phyloP scores from a whole-genome alignment of 495 filamentous ascomycete genomes.

The Neurospora tetraspora region DNA sequence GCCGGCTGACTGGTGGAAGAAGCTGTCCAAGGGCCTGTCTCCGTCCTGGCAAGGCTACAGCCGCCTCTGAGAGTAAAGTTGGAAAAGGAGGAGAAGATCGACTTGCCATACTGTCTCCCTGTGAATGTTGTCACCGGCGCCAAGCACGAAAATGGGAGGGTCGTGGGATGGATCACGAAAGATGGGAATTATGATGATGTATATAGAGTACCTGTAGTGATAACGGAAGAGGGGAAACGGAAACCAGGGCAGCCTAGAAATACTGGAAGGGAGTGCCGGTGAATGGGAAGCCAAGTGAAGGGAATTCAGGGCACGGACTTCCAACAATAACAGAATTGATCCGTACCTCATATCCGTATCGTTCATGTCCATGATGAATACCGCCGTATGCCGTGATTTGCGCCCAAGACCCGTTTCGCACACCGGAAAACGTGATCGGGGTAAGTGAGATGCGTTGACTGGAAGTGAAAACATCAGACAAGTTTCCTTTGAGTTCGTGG shows the following conservation, averaged over 20 bases:
- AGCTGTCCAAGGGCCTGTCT: slow-evolving; percentile 1
- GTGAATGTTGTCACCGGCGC: slow-evolving; percentile 18
- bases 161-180: neutral
- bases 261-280: neutral
- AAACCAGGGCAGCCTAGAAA: neutral
- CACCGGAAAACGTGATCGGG: neutral
- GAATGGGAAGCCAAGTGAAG: neutral
- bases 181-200: neutral
- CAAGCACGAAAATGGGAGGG: slow-evolving; percentile 3
- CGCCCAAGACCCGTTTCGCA: neutral
- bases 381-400: neutral
- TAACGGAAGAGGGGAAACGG: neutral
- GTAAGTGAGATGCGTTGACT: neutral
- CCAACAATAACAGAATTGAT: neutral
- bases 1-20: slow-evolving; percentile 19
- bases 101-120: slow-evolving; percentile 17
- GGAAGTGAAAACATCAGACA: neutral
- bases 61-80: too few relatives aligned
- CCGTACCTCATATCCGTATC: neutral
- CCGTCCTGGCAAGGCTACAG: too few relatives aligned
- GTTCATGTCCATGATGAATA: neutral
- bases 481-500: neutral
- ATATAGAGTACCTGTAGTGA: neutral
- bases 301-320: neutral
- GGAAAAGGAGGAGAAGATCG: slow-evolving; percentile 34